Conservation (phyloP, 2,329 filamentous ascomycete species). For the Colletotrichum sp. region DNA sequence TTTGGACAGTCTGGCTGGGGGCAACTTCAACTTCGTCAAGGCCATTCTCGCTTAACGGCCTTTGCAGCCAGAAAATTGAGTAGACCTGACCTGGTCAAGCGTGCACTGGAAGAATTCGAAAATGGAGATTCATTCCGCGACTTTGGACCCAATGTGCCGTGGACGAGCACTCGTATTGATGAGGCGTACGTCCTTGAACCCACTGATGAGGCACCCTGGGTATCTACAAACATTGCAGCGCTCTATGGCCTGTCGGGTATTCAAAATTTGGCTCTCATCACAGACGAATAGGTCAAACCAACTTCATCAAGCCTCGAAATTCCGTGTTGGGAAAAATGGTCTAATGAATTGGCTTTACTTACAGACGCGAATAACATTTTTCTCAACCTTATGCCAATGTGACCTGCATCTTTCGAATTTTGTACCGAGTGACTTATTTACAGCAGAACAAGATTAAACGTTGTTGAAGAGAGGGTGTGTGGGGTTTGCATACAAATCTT, state of each 20-base stretch:
- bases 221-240: constrained; percentile 61
- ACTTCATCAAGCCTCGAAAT: too few species aligned
- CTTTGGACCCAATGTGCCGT: constrained; percentile 28
- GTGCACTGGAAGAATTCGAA: constrained; percentile 61
- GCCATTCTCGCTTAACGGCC: constrained; percentile 63
- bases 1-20: constrained; percentile 53
- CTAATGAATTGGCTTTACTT: too few species aligned
- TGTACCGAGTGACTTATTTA: background rate
- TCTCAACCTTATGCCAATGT: too few species aligned
- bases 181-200: constrained; percentile 49
- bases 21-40: constrained; percentile 56
- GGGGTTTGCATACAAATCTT: too few species aligned
- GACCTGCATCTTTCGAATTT: background rate
- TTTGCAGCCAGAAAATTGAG: constrained; percentile 50
- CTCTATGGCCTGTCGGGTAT: constrained; percentile 64
- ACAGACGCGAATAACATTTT: too few species aligned
- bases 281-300: background rate
- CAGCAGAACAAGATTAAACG: background rate
- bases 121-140: constrained; percentile 47
- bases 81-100: constrained; percentile 51
- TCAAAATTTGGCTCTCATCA: constrained; percentile 53
- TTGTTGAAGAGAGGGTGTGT: background rate
- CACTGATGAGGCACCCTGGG: constrained; percentile 61
- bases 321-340: too few species aligned
- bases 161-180: constrained; percentile 41